A percentile compares a stretch with the other conserved stretches of the same genome.
These are phyloP conservation scores for Geosiphon pyriformis DNA, from an alignment of 192 early-diverging fungal genomes.

Conservation along the genomic window DNA sequence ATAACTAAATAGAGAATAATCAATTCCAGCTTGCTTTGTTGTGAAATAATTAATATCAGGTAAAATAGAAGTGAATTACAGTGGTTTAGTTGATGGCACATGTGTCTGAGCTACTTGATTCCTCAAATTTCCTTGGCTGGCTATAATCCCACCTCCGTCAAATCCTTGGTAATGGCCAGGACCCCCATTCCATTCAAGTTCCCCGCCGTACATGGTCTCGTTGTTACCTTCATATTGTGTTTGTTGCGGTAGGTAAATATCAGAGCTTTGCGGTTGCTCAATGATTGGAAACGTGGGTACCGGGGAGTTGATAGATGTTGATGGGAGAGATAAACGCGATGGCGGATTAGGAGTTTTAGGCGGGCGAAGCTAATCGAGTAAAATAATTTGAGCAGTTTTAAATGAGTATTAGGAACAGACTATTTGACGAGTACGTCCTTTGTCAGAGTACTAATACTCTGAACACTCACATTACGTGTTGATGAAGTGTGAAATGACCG, in stretches of 20 bases:
- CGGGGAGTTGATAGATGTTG: background rate
- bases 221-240: background rate
- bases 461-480: no score
- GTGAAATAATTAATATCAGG: background rate
- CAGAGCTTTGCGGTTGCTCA: background rate
- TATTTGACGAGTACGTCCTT: no score
- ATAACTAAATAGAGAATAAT: background rate
- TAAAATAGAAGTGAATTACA: background rate
- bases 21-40: background rate
- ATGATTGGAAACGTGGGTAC: background rate
- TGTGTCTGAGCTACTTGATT: background rate
- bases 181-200: background rate
- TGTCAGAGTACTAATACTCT: no score
- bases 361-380: background rate
- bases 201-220: background rate
- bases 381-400: background rate
- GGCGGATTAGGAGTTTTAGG: slow-evolving; percentile 16
- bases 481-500: background rate
- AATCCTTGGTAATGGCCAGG: background rate
- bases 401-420: background rate
- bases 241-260: background rate
- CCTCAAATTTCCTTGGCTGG: background rate
- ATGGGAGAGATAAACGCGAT: background rate
- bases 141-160: no score
- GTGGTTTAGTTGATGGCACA: background rate